These are phyloP conservation scores for Phaffia australis DNA, from an alignment of 768 basidiomycete species.

Conservation along the genomic window DNA sequence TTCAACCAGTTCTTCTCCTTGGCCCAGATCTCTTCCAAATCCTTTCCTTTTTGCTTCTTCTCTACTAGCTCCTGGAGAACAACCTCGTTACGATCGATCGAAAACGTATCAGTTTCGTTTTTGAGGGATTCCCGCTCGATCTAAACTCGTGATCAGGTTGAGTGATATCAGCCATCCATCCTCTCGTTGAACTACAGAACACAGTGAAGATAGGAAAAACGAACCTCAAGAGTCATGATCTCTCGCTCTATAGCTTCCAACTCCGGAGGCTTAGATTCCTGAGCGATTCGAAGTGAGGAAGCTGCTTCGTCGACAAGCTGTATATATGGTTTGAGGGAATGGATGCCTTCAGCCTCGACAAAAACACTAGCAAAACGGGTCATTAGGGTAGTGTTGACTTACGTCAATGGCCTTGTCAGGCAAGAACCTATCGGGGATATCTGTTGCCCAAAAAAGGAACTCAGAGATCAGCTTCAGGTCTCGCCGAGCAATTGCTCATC, in stretches of 20 bases:
- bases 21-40: constrained; percentile 60
- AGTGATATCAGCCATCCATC: not conserved
- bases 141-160: constrained; percentile 10
- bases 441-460: constrained; percentile 46
- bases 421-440: constrained; percentile 74
- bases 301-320: constrained; percentile 80
- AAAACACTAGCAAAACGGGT: constrained; percentile 8
- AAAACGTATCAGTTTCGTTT: constrained; percentile 76
- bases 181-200: not conserved
- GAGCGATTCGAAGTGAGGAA: constrained; percentile 70
- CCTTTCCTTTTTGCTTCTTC: constrained; percentile 55
- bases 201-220: not conserved
- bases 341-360: constrained; percentile 41
- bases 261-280: constrained; percentile 77
- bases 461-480: not conserved
- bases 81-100: constrained; percentile 56
- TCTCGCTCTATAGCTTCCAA: constrained; percentile 72
- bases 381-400: not conserved
- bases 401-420: constrained; percentile 70
- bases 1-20: constrained; percentile 38
- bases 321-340: not conserved
- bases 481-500: not conserved
- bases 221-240: constrained; percentile 61
- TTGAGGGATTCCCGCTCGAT: constrained; percentile 83
- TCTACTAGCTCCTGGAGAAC: constrained; percentile 54